Base-by-base conservation (phyloP, 305 asterid genomes). In the Fraxinus ornus region DNA sequence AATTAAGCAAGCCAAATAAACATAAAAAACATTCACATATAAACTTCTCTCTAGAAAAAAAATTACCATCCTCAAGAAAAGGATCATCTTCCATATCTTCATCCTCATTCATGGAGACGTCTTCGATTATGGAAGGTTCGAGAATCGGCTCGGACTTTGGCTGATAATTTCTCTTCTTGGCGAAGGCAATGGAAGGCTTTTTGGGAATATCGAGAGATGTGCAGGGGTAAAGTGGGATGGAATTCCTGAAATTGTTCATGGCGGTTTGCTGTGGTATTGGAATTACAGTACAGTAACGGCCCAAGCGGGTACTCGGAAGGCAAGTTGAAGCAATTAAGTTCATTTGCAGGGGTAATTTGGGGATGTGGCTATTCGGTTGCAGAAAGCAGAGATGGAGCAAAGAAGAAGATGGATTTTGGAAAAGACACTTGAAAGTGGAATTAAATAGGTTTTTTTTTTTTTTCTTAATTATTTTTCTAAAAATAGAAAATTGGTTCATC, bases 101-200 rank as follows among this genome's bases (percentile, higher is more conserved):
- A 24, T 88, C 91, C 28, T 73, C 91, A 68, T 80, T 86, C 88
- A 82, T 3, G 2, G 79, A 62, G 28, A 90, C 89, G 82, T 92
- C 89, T 70, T 90, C 92, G 30, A 85, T 39, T 75, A 89, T 75
- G 72, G 92, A 89, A 64, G 89, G 89, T 76, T 79, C 81, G 77
- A 89, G 86, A 84, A 88, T 78, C 55, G 93, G 89, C 79, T 89
- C 92, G 75, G 91, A 88, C 79, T 88, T 91, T 47, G 91, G 17
- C 77, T 85, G 81, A 8, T 87, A 81, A 79, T 64, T 85, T 75
- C 87, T 88, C 87, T 89, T 90, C 90, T 83, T 88, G 55, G 91
- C 91, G 47, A 79, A 78, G 80, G 87, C 84, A 76, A 83, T 75
- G 75, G 80, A 77, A 32, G 89, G 85, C 62, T 77, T 78, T 32